These are phyloP conservation scores for Triangularia setosa DNA, from an alignment of 2,329 filamentous ascomycete genomes.

Conservation along the genomic window DNA sequence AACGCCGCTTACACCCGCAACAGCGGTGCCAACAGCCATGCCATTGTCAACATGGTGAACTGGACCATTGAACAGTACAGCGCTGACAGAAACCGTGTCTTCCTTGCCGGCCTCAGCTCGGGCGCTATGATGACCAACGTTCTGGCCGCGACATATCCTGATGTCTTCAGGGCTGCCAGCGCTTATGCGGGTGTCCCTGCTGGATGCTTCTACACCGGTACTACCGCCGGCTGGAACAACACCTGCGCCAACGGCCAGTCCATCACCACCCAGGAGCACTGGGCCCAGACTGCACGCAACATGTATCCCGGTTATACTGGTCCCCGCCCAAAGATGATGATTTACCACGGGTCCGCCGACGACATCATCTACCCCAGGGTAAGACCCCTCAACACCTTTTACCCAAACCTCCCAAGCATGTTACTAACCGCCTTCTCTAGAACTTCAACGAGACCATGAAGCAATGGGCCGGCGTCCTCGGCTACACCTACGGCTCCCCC, in stretches of 20 bases:
- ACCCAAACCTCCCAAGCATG: not conserved
- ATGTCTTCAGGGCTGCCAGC: constrained; percentile 49
- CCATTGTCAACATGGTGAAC: constrained; percentile 52
- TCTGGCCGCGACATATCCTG: constrained; percentile 51
- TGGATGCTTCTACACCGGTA: constrained; percentile 50
- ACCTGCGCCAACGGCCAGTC: constrained; percentile 50
- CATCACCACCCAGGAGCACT: constrained; percentile 37
- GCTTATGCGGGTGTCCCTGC: constrained; percentile 52
- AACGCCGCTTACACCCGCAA: constrained; percentile 46
- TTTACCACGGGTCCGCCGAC: constrained; percentile 37
- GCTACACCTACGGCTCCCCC: constrained; percentile 28
- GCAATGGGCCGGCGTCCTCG: constrained; percentile 46
- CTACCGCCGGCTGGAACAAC: constrained; percentile 47
- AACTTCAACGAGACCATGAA: constrained; percentile 42
- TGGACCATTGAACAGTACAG: constrained; percentile 46
- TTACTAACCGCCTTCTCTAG: constrained; percentile 11
- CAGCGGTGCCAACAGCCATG: constrained; percentile 48
- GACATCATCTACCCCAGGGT: constrained; percentile 29
- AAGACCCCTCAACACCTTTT: constrained; percentile 17
- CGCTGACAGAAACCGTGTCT: constrained; percentile 45
- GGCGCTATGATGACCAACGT: constrained; percentile 55
- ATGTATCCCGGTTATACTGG: constrained; percentile 52
- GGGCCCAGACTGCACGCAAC: constrained; percentile 38
- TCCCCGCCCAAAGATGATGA: constrained; percentile 36
- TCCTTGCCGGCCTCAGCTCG: constrained; percentile 45